Evolutionary conservation across 2,329 filamentous ascomycete genomes (phyloP).

Genomic region (Colletotrichum sp.): DNA sequence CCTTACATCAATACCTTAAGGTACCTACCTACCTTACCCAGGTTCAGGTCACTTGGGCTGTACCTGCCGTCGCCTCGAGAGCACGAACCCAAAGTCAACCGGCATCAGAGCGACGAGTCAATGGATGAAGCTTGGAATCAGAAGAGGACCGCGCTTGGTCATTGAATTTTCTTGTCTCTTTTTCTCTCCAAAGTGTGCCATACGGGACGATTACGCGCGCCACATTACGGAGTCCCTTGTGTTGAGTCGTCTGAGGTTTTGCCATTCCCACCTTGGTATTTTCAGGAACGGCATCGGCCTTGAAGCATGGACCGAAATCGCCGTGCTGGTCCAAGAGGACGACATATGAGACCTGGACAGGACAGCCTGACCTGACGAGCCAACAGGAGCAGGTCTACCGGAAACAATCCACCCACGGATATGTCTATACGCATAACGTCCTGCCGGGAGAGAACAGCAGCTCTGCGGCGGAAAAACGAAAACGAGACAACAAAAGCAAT

Average conservation of each 20-base stretch:
- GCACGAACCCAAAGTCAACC: not conserved
- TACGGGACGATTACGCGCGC: not conserved
- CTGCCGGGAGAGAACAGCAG: not conserved
- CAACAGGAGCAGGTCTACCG: not conserved
- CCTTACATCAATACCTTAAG: not conserved
- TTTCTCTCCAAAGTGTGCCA: not conserved
- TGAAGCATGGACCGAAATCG: not conserved
- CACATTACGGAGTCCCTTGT: constrained; percentile 7
- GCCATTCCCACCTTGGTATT: not conserved
- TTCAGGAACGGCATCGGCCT: not conserved
- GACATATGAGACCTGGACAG: not conserved
- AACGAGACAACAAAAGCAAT: constrained; percentile 1
- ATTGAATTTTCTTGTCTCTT: not conserved
- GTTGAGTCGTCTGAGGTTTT: constrained; percentile 17
- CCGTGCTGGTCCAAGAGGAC: not conserved
- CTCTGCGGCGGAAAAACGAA: not conserved
- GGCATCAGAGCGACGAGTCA: not conserved
- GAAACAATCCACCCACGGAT: not conserved
- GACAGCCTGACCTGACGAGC: not conserved
- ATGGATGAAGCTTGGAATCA: not conserved
- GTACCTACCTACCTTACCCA: not conserved
- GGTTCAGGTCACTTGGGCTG: not conserved
- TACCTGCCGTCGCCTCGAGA: not conserved
- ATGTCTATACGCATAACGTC: not conserved
- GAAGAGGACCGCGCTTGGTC: not conserved